Conservation (phyloP, 2,329 filamentous ascomycete species). For the Epichloe bromicola region DNA sequence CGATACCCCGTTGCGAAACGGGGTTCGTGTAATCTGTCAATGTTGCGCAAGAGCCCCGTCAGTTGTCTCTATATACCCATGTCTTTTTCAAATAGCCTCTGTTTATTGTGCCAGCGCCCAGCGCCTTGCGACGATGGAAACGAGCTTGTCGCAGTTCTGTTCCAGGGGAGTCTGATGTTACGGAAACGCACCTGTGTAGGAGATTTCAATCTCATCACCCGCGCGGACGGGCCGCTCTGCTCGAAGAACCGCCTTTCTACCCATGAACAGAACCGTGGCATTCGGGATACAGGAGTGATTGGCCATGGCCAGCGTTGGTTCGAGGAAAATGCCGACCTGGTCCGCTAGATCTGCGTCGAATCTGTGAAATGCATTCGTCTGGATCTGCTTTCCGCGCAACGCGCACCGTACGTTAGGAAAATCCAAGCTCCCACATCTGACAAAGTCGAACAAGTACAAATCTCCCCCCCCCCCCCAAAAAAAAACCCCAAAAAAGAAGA, state of each 20-base stretch:
- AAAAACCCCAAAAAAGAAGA: not conserved
- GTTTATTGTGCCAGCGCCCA: too few species aligned
- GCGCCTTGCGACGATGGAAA: too few species aligned
- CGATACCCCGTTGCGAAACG: constrained; percentile 26
- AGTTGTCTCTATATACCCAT: too few species aligned
- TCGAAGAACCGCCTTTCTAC: constrained; percentile 36
- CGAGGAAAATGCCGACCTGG: constrained; percentile 41
- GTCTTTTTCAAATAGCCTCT: too few species aligned
- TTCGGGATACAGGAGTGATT: constrained; percentile 53
- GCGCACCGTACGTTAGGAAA: too few species aligned
- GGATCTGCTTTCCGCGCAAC: constrained; percentile 27
- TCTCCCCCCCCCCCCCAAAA: not conserved
- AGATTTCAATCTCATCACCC: constrained; percentile 47
- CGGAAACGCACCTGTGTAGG: constrained; percentile 41
- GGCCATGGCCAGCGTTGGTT: constrained; percentile 42
- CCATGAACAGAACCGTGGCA: constrained; percentile 42
- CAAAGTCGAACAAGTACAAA: too few species aligned
- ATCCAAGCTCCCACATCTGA: too few species aligned
- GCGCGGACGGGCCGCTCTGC: constrained; percentile 34
- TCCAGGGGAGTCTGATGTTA: too few species aligned
- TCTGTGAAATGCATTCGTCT: constrained; percentile 49
- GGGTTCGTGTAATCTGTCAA: constrained; percentile 35
- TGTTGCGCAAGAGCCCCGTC: too few species aligned
- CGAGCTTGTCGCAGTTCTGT: too few species aligned
- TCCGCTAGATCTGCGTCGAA: constrained; percentile 35